A percentile compares a stretch with the other conserved stretches of the same genome.
These are phyloP conservation scores for Aspergillus haitiensis DNA, from an alignment of 495 filamentous ascomycete genomes.

Conservation along the genomic window DNA sequence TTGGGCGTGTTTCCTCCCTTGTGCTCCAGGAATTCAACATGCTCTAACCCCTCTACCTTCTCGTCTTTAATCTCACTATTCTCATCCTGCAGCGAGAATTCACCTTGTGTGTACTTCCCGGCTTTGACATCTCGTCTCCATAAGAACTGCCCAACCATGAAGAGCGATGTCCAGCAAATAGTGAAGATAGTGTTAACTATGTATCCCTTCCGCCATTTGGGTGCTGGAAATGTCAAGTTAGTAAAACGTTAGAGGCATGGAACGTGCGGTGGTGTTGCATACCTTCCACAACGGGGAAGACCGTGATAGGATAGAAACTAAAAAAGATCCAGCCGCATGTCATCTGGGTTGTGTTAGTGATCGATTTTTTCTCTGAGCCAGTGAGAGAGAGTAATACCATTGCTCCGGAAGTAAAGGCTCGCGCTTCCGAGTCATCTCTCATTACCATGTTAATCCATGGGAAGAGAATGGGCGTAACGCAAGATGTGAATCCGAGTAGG, in stretches of 20 bases:
- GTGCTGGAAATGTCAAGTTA: neutral
- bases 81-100: neutral
- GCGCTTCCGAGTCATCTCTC: conserved; percentile 23
- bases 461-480: conserved; percentile 24
- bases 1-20: neutral
- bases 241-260: neutral
- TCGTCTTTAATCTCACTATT: neutral
- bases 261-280: neutral
- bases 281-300: conserved; percentile 23
- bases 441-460: conserved; percentile 26
- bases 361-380: neutral
- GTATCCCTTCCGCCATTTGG: conserved; percentile 24
- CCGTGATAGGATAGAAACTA: conserved; percentile 24
- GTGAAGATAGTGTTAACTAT: conserved; percentile 23
- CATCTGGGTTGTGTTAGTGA: conserved; percentile 14
- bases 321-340: conserved; percentile 25
- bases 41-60: conserved; percentile 6
- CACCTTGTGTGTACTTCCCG: neutral
- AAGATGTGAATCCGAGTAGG: conserved; percentile 23
- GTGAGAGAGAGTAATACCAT: conserved; percentile 12
- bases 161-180: conserved; percentile 18
- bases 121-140: conserved; percentile 21
- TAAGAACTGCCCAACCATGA: conserved; percentile 23
- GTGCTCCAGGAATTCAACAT: conserved; percentile 8
- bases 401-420: conserved; percentile 24